These are phyloP conservation scores for Cenchrus fungigraminus DNA, from an alignment of 176 grass and related monocot species.

Conservation along the genomic window DNA sequence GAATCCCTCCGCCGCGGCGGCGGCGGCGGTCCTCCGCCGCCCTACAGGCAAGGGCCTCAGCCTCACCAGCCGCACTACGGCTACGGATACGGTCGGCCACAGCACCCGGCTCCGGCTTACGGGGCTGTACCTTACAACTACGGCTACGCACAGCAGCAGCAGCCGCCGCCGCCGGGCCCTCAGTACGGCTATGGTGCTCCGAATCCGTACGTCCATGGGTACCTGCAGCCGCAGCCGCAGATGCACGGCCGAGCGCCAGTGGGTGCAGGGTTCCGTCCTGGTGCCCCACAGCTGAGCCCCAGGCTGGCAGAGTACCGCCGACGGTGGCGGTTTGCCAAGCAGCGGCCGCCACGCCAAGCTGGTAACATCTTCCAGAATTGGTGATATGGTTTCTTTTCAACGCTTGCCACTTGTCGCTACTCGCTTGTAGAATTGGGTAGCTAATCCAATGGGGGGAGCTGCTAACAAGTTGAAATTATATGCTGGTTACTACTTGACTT, in stretches of 20 bases:
- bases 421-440: slow-evolving; percentile 13
- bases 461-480: slow-evolving; percentile 13
- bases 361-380: slow-evolving; percentile 51
- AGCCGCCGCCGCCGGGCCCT: slow-evolving; percentile 22
- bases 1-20: slow-evolving; percentile 38
- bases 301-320: slow-evolving; percentile 66
- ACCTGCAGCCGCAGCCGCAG: slow-evolving; percentile 29
- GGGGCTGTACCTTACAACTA: slow-evolving; percentile 53
- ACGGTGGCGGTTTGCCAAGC: slow-evolving; percentile 50
- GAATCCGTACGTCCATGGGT: slow-evolving; percentile 28
- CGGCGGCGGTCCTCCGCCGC: slow-evolving; percentile 30
- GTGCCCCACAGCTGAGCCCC: background rate
- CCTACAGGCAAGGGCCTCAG: slow-evolving; percentile 29
- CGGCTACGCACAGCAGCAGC: slow-evolving; percentile 40
- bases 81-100: slow-evolving; percentile 19
- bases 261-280: slow-evolving; percentile 39
- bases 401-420: background rate
- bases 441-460: background rate
- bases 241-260: slow-evolving; percentile 19
- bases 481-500: background rate
- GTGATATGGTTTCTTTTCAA: background rate
- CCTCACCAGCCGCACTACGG: slow-evolving; percentile 4
- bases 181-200: slow-evolving; percentile 35
- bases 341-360: slow-evolving; percentile 48
- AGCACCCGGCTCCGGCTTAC: slow-evolving; percentile 20